phyloP scores from a whole-genome alignment of 768 basidiomycete species.

The Lactarius psammicola region DNA sequence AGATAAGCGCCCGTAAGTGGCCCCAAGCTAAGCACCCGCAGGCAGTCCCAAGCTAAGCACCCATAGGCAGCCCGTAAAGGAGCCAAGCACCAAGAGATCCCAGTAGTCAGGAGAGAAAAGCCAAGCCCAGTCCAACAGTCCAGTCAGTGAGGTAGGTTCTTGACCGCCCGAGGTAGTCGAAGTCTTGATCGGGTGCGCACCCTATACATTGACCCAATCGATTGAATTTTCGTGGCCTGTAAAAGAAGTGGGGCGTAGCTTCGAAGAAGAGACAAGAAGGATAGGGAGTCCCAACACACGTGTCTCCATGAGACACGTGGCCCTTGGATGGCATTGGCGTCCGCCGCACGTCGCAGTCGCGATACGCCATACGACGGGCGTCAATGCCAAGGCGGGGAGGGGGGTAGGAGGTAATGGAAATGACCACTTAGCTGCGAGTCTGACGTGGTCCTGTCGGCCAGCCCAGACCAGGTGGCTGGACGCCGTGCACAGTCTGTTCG shows the following conservation, averaged over 20 bases:
- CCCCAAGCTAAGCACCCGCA: background rate
- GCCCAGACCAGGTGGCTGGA: background rate
- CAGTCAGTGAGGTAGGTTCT: background rate
- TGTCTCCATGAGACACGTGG: background rate
- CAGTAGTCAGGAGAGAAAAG: background rate
- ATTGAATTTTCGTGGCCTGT: background rate
- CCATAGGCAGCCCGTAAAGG: background rate
- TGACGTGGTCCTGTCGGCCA: background rate
- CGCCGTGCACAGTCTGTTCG: background rate
- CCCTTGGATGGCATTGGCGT: background rate
- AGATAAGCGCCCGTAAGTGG: background rate
- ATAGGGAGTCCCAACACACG: background rate
- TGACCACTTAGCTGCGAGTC: background rate
- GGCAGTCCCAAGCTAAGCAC: background rate
- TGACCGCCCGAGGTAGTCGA: background rate
- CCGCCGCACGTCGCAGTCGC: conserved; percentile 8
- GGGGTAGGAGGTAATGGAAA: background rate
- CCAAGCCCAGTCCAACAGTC: background rate
- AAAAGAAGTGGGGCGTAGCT: background rate
- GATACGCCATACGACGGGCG: conserved; percentile 13
- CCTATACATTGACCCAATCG: background rate
- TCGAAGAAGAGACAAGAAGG: background rate
- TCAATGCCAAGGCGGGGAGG: conserved; percentile 1
- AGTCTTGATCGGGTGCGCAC: conserved; percentile 15
- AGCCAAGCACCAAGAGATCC: background rate